These are phyloP conservation scores for Blastocystis sp. DNA, from an alignment of 352 stramenopile species.

Conservation along the genomic window DNA sequence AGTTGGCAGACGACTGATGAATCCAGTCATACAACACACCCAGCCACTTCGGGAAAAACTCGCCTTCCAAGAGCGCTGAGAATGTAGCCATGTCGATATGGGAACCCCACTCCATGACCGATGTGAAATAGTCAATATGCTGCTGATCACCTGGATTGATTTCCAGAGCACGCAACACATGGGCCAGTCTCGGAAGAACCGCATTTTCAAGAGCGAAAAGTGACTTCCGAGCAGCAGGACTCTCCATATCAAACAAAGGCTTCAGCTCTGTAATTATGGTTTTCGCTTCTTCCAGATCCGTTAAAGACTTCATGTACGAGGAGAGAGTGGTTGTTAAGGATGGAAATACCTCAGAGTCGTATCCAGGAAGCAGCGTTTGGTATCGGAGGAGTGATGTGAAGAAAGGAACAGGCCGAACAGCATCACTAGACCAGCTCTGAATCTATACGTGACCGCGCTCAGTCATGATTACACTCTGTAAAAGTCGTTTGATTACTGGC, in stretches of 20 bases:
- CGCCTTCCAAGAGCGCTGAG: conserved; percentile 70
- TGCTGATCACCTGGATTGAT: conserved; percentile 72
- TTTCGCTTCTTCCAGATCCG: neutral
- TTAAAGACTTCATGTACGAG: neutral
- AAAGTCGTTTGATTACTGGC: neutral
- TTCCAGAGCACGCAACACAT: conserved; percentile 69
- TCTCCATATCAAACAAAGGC: neutral
- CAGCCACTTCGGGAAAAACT: conserved; percentile 83
- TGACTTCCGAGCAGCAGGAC: neutral
- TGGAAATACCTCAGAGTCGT: neutral
- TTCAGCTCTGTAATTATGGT: neutral
- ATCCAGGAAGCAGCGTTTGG: neutral
- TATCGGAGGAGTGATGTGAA: neutral
- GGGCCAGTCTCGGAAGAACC: neutral
- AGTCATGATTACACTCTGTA: neutral
- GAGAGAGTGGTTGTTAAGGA: neutral
- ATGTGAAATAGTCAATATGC: conserved; percentile 70
- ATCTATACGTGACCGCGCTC: neutral
- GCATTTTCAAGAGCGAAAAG: neutral
- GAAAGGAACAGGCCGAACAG: neutral
- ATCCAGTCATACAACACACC: conserved; percentile 76
- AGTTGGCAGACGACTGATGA: conserved; percentile 63
- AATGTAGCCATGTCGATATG: conserved; percentile 74
- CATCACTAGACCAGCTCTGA: neutral
- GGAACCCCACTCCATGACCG: conserved; percentile 72